Evolutionary conservation across 441 rosid genomes (phyloP), one percentile per base, ranked within the genome.

Genomic region (Jatropha podagrica): DNA sequence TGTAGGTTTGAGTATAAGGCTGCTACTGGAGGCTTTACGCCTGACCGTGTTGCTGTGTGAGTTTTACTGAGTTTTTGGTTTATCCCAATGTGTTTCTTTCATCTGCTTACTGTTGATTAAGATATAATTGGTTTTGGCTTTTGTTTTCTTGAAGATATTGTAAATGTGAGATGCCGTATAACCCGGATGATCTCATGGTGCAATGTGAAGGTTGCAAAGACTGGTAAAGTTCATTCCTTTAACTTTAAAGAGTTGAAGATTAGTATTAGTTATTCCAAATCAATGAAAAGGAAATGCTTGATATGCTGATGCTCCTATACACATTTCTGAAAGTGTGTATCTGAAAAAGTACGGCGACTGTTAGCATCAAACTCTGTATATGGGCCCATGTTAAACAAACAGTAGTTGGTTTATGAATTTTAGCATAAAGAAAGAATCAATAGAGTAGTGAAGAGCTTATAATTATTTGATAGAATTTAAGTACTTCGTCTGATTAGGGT

Each of bases 161-260:
- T 86, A 92, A 91, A 75, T 91, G 98, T 74, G 97, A 94, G 86
- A 94, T 92, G 98, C 98, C 98, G 0, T 90, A 92, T 80, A 92
- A 94, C 79, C 98, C 97, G 1, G 97, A 92, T 68, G 96, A 92
- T 75, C 90, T 94, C 52, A 94, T 92, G 98, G 96, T 94, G 80
- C 96, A 88, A 65, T 91, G 98, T 20, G 98, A 94, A 67, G 92
- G 87, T 41, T 94, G 97, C 90, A 91, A 89, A 85, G 97, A 92
- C 84, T 91, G 96, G 98, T 94, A 91, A 83, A 75, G 75, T 51
- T 74, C 44, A 56, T 75, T 60, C 51, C 59, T 83, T 77, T 76
- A 68, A 58, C 11, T 48, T 68, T 10, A 2, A 59, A 5, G n/a
- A 17, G 20, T 54, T 7, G 18, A 15, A 7, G 1, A 23, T 20